phyloP scores from a whole-genome alignment of 164 flowering plant species.

The Vitis cinerea region DNA sequence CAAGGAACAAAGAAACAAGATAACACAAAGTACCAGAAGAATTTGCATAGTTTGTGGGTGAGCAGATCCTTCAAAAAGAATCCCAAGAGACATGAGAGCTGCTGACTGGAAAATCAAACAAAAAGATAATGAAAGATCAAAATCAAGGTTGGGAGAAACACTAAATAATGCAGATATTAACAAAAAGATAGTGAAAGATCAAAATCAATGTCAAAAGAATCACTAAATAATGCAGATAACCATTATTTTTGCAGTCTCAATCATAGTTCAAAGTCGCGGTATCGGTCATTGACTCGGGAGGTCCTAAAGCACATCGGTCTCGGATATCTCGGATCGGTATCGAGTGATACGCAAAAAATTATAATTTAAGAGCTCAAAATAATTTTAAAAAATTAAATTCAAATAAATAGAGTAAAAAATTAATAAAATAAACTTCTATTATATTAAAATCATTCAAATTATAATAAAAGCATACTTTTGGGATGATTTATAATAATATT shows the following conservation, averaged over 20 bases:
- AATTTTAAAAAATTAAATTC: too few species aligned
- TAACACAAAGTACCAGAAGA: conserved; percentile 61
- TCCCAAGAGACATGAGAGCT: conserved; percentile 83
- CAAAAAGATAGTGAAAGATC: not conserved
- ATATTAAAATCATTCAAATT: too few species aligned
- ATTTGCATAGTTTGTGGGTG: conserved; percentile 83
- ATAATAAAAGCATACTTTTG: too few species aligned
- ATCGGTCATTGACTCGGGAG: too few species aligned
- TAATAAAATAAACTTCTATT: too few species aligned
- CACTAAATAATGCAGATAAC: not conserved
- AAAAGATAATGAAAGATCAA: conserved; percentile 4
- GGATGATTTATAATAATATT: too few species aligned
- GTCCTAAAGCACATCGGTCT: too few species aligned
- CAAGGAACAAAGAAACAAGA: not conserved
- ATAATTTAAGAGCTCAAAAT: too few species aligned
- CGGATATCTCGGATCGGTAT: too few species aligned
- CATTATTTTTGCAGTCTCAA: not conserved
- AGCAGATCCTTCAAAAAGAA: conserved; percentile 93
- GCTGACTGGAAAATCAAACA: conserved; percentile 68
- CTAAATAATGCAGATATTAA: not conserved
- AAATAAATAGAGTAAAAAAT: too few species aligned
- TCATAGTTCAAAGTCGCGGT: too few species aligned
- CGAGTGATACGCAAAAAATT: too few species aligned
- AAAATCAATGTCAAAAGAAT: not conserved
- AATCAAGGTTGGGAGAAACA: not conserved